Base-by-base conservation (phyloP, 208 protist genomes). In the Naegleria lovaniensis region DNA sequence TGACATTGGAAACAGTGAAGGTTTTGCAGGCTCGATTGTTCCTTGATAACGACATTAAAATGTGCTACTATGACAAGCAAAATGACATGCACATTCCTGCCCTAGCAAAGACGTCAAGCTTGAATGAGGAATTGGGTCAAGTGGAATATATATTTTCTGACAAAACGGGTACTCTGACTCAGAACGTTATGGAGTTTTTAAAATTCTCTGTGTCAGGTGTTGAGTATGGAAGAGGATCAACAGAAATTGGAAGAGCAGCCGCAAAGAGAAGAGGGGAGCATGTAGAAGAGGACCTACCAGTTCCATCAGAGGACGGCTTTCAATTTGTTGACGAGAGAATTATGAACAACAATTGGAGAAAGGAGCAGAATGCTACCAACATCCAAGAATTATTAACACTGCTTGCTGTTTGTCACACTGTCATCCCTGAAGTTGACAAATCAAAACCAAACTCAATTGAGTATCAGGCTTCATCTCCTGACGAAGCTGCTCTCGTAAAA, bases 401-500 rank as follows among this genome's bases (percentile, higher is more conserved):
- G 0, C 48, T 94, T 15, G 92, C 92, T 33, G 40, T 94, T 79
- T 94, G 93, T 75, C 92, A 94, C 52, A 92, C 93, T 41, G 92
- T 94, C 22, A 76, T 94, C 39, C 87, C 93, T 33, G 90, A 93
- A 39, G 7, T 58, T 39, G n/a, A 52, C 4, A 55, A 88, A 41
- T 39, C 52, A 6, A 67, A 93, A 39, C 76, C 76, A 39, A 51
- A 51, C 48, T 5, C n/a, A 0, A 51, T 88, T 58, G 40, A 29
- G 29, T 98, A 98, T 92, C 94, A 97, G 91, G 93, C 95, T 25
- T 93, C 96, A 33, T 98, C 96, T n/a, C 97, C 97, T 9, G 98
- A 99, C 92, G 98, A 99, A 92, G 94, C 96, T 43, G 97, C 97
- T n/a, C 93, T 99, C 25, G 97, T 97, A 89, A 86, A 86, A 33